Evolutionary conservation across 371 early-diverging fungal genomes (phyloP), one percentile per base, ranked within the genome.

Genomic region (Zychaea mexicana): DNA sequence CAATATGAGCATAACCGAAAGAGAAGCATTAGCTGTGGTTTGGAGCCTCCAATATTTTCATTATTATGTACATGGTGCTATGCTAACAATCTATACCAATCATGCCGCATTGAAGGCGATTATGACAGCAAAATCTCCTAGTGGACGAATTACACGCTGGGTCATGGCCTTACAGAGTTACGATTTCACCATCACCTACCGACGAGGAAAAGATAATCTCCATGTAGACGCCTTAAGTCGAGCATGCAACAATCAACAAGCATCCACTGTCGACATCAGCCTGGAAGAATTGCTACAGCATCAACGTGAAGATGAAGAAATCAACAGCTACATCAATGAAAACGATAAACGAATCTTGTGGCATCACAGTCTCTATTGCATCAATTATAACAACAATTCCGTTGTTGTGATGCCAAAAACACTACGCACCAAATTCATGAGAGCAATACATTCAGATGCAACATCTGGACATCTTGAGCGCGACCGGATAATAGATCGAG

Each of bases 381-480:
- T 49, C 24, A 7, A 24, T 7, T 9, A 36, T 15, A 49, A 49
- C 21, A 24, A 49, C 49, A 24, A 15, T 7, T 27, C 55, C 10
- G 31, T 55, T 8, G 24, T 55, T 7, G 55, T 55, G 7, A 55
- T 55, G n/a, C 55, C 55, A 31, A 24, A 31, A 10, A 55, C 55
- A 10, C 28, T 55, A 6, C 24, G 55, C 7, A 5, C 9, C 24
- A 17, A 13, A 28, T 55, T 55, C 26, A 7, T 55, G 28, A 9
- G 26, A 15, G 6, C 13, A 15, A 55, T 31, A 7, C 52, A 52
- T 52, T 31, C 7, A 10, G 30, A 52, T 33, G 52, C 53, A n/a
- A 61, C 61, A 13, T 17, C 53, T 45, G 65, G 60, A 6, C 70
- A 65, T 52, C 30, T 65, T 2, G 70, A 63, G 1, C 28, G 53